Percentiles rank a stretch among this genome's conserved stretches.
Evolutionary conservation across 345 rosid genomes (phyloP).

Genomic region (Citrus reticulata): DNA sequence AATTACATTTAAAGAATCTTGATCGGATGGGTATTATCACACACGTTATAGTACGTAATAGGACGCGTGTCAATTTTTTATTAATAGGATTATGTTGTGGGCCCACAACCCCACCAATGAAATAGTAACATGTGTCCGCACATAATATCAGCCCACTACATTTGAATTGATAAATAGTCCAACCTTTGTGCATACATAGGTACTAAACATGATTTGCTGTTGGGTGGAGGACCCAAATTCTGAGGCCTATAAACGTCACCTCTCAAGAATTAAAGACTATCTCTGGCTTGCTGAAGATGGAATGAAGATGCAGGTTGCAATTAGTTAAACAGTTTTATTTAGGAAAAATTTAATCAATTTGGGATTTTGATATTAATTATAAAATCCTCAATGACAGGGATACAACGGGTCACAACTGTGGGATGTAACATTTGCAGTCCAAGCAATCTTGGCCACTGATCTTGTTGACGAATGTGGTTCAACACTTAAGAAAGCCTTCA

Average conservation of each 20-base stretch:
- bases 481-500: conserved; percentile 58
- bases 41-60: no score
- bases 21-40: accelerated
- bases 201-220: conserved; percentile 53
- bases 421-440: conserved; percentile 65
- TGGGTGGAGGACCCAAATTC: conserved; percentile 62
- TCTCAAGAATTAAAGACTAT: conserved; percentile 54
- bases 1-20: no score
- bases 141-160: no score
- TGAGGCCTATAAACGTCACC: conserved; percentile 44
- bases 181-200: conserved; percentile 15
- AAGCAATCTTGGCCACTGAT: conserved; percentile 52
- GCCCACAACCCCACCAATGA: no score
- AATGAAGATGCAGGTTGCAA: conserved; percentile 61
- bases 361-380: neutral
- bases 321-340: neutral
- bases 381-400: conserved; percentile 31
- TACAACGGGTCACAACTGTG: conserved; percentile 70
- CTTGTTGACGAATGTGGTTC: conserved; percentile 34
- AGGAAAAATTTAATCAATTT: neutral
- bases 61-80: no score
- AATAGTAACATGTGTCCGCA: no score
- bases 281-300: conserved; percentile 70
- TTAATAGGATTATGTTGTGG: no score
- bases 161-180: no score